Percentiles rank a stretch among this genome's conserved stretches.
phyloP scores from a whole-genome alignment of 129 eudicot species.

The Saposhnikovia divaricata region DNA sequence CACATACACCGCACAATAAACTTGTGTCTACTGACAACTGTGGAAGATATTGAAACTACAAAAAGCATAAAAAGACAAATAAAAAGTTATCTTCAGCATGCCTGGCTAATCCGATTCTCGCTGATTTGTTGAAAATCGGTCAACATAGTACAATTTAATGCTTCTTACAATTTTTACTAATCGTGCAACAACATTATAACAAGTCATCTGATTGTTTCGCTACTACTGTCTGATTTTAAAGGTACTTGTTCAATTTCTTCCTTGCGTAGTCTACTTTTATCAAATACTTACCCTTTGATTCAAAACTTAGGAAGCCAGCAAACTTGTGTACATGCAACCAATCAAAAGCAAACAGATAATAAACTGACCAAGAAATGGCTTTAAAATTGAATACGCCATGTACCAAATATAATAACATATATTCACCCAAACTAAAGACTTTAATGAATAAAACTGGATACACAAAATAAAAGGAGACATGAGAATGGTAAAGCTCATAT shows the following conservation, averaged over 20 bases:
- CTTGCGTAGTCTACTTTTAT: background rate
- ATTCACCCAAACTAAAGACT: background rate
- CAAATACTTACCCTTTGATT: background rate
- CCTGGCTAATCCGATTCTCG: background rate
- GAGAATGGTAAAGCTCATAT: background rate
- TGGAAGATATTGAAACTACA: background rate
- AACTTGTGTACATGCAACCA: background rate
- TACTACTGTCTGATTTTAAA: background rate
- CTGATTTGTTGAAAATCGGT: background rate
- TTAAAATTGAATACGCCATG: background rate
- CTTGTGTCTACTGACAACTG: background rate
- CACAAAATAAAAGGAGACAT: background rate
- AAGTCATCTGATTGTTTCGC: background rate
- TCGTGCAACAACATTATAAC: background rate
- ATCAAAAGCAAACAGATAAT: background rate
- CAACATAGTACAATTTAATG: background rate
- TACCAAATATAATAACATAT: background rate
- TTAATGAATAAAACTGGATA: background rate
- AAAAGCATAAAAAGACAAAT: background rate
- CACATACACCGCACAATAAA: background rate
- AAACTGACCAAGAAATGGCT: background rate
- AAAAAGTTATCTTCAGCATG: background rate
- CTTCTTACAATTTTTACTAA: background rate
- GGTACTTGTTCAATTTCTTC: background rate
- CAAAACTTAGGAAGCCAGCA: background rate